Conservation (phyloP, 176 grass and related monocot genomes). For the Neostapfia colusana region DNA sequence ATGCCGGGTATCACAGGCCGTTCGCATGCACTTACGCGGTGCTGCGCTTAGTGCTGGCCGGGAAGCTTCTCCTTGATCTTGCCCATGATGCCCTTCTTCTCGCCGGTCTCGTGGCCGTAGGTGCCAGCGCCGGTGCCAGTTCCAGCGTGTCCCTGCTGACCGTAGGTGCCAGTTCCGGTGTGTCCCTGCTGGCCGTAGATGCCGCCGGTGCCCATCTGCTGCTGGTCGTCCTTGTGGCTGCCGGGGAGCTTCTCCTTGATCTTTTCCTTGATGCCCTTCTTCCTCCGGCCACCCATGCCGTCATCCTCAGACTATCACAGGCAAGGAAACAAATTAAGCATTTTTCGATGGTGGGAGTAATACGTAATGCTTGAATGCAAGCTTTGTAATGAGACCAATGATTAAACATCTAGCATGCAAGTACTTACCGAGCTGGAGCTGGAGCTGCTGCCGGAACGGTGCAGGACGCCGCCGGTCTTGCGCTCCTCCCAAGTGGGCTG, state of each 20-base stretch:
- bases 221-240: constrained; percentile 24
- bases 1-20: background rate
- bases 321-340: background rate
- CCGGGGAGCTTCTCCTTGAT: constrained; percentile 68
- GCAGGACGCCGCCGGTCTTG: constrained; percentile 46
- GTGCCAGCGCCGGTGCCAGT: background rate
- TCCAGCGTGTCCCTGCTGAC: background rate
- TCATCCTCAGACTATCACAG: constrained; percentile 52
- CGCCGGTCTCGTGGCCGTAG: constrained; percentile 11
- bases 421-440: constrained; percentile 52
- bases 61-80: constrained; percentile 90
- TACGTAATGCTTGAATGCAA: too few species aligned
- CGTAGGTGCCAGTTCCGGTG: background rate
- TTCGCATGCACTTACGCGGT: background rate
- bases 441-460: constrained; percentile 57
- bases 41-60: constrained; percentile 35
- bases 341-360: background rate
- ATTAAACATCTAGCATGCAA: background rate
- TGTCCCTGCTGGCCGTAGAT: constrained; percentile 21
- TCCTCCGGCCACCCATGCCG: constrained; percentile 56
- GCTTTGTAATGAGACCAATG: background rate
- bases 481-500: constrained; percentile 37
- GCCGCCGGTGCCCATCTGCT: constrained; percentile 13
- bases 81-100: constrained; percentile 70
- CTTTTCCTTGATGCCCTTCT: constrained; percentile 71